phyloP scores from a whole-genome alignment of 352 stramenopile species.

The Globisporangium uncinulatum region DNA sequence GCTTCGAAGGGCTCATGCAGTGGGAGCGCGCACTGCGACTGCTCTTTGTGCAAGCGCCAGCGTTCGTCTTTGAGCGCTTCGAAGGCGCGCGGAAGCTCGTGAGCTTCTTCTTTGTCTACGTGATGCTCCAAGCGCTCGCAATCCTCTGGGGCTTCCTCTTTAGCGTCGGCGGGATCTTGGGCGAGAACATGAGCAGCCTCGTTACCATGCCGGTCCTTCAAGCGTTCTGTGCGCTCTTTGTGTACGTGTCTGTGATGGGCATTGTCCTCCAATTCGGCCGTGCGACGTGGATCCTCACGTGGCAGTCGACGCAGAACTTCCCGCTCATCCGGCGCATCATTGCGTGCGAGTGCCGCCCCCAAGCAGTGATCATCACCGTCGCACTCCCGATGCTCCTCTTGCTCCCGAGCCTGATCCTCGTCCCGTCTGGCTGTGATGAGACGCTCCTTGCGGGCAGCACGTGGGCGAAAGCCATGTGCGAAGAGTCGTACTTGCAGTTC shows the following conservation, averaged over 20 bases:
- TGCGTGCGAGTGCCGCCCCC: slow-evolving; percentile 61
- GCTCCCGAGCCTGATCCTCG: slow-evolving; percentile 67
- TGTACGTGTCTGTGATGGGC: slow-evolving; percentile 81
- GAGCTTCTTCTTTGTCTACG: slow-evolving; percentile 82
- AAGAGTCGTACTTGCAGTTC: slow-evolving; percentile 83
- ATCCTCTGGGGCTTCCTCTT: slow-evolving; percentile 87
- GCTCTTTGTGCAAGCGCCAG: slow-evolving; percentile 53
- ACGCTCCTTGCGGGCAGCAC: slow-evolving; percentile 18
- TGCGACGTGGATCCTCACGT: slow-evolving; percentile 85
- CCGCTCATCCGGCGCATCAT: slow-evolving; percentile 85
- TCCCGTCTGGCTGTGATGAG: slow-evolving; percentile 50
- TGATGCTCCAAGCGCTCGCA: slow-evolving; percentile 72
- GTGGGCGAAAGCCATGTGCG: slow-evolving; percentile 54
- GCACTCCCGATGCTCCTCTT: slow-evolving; percentile 72
- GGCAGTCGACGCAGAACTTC: slow-evolving; percentile 85
- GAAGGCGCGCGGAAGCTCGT: slow-evolving; percentile 50
- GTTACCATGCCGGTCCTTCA: slow-evolving; percentile 74
- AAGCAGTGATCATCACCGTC: slow-evolving; percentile 73
- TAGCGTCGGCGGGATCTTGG: slow-evolving; percentile 77
- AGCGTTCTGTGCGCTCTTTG: slow-evolving; percentile 67
- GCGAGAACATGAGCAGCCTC: slow-evolving; percentile 84
- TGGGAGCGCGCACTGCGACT: slow-evolving; percentile 58
- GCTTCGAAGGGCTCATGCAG: slow-evolving; percentile 58
- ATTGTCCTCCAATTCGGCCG: slow-evolving; percentile 81
- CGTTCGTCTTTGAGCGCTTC: slow-evolving; percentile 41